Base-by-base conservation (phyloP, 257 asterid genomes). In the Buddleja alternifolia region DNA sequence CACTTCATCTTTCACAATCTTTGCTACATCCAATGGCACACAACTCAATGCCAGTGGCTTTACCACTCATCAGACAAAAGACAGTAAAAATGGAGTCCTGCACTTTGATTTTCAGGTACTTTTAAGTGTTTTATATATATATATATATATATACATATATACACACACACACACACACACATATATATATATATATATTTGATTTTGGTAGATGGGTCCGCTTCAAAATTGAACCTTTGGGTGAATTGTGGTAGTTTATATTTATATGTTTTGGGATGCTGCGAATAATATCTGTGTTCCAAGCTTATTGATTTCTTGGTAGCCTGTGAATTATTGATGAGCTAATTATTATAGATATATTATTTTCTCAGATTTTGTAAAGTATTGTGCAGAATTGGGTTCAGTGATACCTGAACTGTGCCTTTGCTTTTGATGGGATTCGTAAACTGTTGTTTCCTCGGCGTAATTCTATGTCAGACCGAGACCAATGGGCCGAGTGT, bases 71-170 rank as follows among this genome's bases (percentile, higher is more conserved):
- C 15, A 21, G 21, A 32, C 20, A 4, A 58, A 20, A 46, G 64
- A 47, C n/a, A 7, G 66, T 36, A 21, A 21, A 45, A 47, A 55
- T 17, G 68, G 71, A 42, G 71, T 1, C 20, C 7, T 39, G 54
- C 69, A 50, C 17, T 44, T 59, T 10, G 70, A 77, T 67, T 54
- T 10, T 40, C 66, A 83, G 82, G 84, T 80, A 16, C n/a, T 55
- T 72, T 10, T 45, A 47, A 37, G 24, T 44, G 53, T 53, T 20
- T 57, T 40, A 3, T 10, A 29, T n/a, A n/a, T n/a, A n/a, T n/a
- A n/a, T n/a, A n/a, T n/a, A n/a, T n/a, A n/a, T n/a, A n/a, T n/a
- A n/a, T n/a, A n/a, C n/a, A n/a, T n/a, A n/a, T n/a, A n/a, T n/a
- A n/a, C n/a, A n/a, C n/a, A n/a, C n/a, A n/a, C n/a, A n/a, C n/a